Base-by-base conservation (phyloP, 2,329 filamentous ascomycete genomes). In the Fusarium globosum region DNA sequence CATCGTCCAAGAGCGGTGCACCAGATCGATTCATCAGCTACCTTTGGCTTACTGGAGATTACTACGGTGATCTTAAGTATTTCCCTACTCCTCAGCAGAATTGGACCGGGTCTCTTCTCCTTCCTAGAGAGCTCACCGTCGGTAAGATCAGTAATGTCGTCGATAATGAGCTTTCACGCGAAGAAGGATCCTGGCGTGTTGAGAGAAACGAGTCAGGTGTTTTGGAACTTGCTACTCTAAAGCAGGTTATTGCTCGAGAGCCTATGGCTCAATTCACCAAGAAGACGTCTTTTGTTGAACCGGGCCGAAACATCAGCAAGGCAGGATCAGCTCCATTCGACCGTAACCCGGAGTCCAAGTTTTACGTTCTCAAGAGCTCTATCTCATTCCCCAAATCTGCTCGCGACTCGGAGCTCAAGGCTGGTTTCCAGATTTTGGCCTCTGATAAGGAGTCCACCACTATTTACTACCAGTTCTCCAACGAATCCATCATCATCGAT, bases 381-480 rank as follows among this genome's bases (percentile, higher is more conserved):
- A 69, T 85, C 46, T 79, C 78, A 9, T 85, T 85, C 73, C 78
- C 82, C 1, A 60, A 70, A 20, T 74, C 78, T 15, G 80, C 81
- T 3, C 81, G 84, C 12, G 70, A 65, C n/a, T 76, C 76, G 3
- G 72, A 80, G 26, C 71, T 84, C 8, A 82, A 81, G 67, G 83
- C 82, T 23, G 84, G 84, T 20, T 82, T 85, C 66, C 79, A 81
- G 53, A 83, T 85, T 46, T 72, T 85, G 7, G 79, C 81, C 4
- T 84, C 83, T 10, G 74, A 81, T 6, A 72, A 81, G 30, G 84
- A 85, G 72, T 80, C 79, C 16, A 85, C 84, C 9, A 80, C 77
- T 16, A 81, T 85, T 43, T 85, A 84, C 74, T 85, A 85, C 72
- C 83, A 85, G 55, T 84, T 85, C 72, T 82, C 81, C 6, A 84